Evolutionary conservation across 352 stramenopile genomes (phyloP), one percentile per base, ranked within the genome.

Genomic region (Phytophthora tubulina): DNA sequence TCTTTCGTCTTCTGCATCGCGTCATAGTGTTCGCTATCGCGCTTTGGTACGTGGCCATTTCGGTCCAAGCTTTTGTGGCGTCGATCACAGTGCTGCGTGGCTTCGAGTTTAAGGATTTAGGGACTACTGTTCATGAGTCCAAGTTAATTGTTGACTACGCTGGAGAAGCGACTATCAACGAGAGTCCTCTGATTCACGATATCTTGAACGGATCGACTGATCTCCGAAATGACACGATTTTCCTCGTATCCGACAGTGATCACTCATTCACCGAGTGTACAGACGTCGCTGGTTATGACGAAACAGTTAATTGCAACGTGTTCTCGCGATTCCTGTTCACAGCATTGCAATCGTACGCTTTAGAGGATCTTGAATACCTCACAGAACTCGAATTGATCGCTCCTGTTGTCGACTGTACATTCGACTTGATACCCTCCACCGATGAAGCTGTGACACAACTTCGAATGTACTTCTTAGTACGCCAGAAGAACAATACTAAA

Each of bases 181-280:
- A 84, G 2, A 81, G 73, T 46, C 69, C 58, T n/a, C 46, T 86
- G 10, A 39, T 84, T 4, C 56, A 71, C 5, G 41, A 65, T 4
- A 41, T 77, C 2, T 59, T 79, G 14, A 31, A 56, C 13, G 66
- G 72, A 27, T 65, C 51, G 14, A 85, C 73, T 6, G 67, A 64
- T 6, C 59, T 61, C 0, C 70, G 75, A 1, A 53, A 68, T 15
- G 78, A 73, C 27, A 75, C 72, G n/a, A 50, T 86, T 17, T 88
- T 64, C 52, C 60, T 85, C 31, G 45, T 85, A 35, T 58, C 39
- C 7, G 45, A 67, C 8, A 55, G 21, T 3, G 56, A 45, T 0
- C 17, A 54, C 21, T 78, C 63, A 17, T 65, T 67, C 31, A 42
- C 48, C 0, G 35, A 73, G 3, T 78, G 71, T 44, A 72, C 49